Percentiles rank a stretch among this genome's conserved stretches.
Evolutionary conservation across 2,329 filamentous ascomycete species (phyloP).

Genomic region (Fusarium napiforme): DNA sequence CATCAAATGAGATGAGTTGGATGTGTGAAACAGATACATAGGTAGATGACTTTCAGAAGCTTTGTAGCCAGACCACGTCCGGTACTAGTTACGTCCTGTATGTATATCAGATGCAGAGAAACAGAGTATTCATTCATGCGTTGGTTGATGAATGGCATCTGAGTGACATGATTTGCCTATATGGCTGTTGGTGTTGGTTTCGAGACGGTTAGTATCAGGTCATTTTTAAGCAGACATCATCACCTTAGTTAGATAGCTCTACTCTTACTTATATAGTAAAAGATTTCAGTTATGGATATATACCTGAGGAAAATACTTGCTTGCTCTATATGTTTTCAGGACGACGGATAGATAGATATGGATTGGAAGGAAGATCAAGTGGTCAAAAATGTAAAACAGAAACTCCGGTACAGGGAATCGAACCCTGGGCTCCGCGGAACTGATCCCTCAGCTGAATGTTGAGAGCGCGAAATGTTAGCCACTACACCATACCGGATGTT

Average conservation of each 20-base stretch:
- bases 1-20: background rate
- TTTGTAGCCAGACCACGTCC: background rate
- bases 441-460: constrained; percentile 20
- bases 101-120: background rate
- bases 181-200: background rate
- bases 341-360: background rate
- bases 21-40: background rate
- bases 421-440: constrained; percentile 44
- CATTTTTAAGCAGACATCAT: background rate
- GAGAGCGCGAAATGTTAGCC: constrained; percentile 51
- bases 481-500: constrained; percentile 49
- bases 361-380: too few relatives aligned
- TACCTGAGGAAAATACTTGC: background rate
- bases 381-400: background rate
- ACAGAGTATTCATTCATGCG: too few relatives aligned
- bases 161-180: background rate
- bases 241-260: background rate
- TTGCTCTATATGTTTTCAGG: background rate
- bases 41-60: background rate
- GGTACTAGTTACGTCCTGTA: background rate
- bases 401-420: constrained; percentile 46
- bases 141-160: background rate
- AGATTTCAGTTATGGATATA: background rate
- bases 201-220: too few relatives aligned
- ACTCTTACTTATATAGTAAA: background rate